Evolutionary conservation across 129 eudicot species (phyloP).

Genomic region (Ambrosia trifida): DNA sequence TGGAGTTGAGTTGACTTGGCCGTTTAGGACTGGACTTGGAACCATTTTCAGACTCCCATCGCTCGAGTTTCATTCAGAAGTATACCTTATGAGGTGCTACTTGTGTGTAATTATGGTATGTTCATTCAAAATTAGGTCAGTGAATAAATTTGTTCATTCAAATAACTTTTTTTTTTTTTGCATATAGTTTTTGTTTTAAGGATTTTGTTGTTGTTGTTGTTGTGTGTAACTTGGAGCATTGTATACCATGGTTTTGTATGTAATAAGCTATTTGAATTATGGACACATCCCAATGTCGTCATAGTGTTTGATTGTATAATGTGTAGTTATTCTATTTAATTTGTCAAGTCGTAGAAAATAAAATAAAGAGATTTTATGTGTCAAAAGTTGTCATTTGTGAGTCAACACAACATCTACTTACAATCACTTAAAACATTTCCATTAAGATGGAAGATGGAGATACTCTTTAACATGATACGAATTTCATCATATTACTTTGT

Average conservation of each 20-base stretch:
- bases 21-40: neutral
- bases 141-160: slow-evolving; percentile 16
- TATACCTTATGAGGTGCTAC: neutral
- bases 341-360: neutral
- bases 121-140: slow-evolving; percentile 21
- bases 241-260: neutral
- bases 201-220: slow-evolving; percentile 7
- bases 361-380: neutral
- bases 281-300: neutral
- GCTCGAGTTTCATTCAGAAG: neutral
- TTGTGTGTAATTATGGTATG: slow-evolving; percentile 31
- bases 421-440: too few relatives aligned
- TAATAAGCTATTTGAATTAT: neutral
- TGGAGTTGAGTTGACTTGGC: slow-evolving; percentile 7
- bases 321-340: neutral
- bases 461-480: too few relatives aligned
- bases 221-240: neutral
- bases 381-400: too few relatives aligned
- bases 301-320: neutral
- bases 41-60: neutral
- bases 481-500: too few relatives aligned
- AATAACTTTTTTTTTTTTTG: neutral
- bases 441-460: too few relatives aligned
- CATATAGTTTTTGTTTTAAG: neutral
- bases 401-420: too few relatives aligned